Evolutionary conservation across 1,139 yeast genomes (phyloP), one percentile per base, ranked within the genome.

Genomic region (Saccharomyces hybrid): DNA sequence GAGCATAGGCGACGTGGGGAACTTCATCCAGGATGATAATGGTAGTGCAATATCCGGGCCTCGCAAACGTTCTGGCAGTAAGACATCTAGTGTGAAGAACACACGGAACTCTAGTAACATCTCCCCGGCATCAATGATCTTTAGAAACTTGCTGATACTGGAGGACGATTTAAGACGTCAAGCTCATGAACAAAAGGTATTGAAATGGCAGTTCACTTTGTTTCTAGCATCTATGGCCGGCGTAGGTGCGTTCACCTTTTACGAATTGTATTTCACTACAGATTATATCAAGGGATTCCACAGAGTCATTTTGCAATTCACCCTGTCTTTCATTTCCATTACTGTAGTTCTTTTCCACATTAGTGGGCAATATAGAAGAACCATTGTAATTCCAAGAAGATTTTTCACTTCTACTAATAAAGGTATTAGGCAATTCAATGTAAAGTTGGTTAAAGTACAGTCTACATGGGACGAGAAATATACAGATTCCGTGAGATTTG

Each of bases 161-260:
- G 99, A 93, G 69, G 96, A 90, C 66, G 84, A 88, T 56, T 73
- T 91, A 53, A 77, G 97, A 47, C 83, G 80, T 60, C 98, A 91
- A 70, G 88, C 86, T 48, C 74, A 78, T n/a, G 85, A 82, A 56
- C 91, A 88, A 65, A 78, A 83, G 56, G 75, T 80, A 7, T 73
- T 89, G 59, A 76, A 95, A 61, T 76, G 88, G 57, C 87, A 88
- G 61, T 89, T 90, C 67, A 76, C 88, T 44, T 73, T 82, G 5
- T 91, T 93, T 67, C 74, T 88, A 57, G 79, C 86, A 3, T 70
- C 77, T 7, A 68, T 86, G 49, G 66, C 70, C 13, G 74, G 74
- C 1, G 58, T 70, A 4, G 75, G 72, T 28, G 74, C 68, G 1
- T 71, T 67, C 50, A 65, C 72, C n/a, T 63, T 72, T 34, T 70